Percentiles rank a stretch among this genome's conserved stretches.
Evolutionary conservation across 129 eudicot species (phyloP).

Genomic region (Centella asiatica): DNA sequence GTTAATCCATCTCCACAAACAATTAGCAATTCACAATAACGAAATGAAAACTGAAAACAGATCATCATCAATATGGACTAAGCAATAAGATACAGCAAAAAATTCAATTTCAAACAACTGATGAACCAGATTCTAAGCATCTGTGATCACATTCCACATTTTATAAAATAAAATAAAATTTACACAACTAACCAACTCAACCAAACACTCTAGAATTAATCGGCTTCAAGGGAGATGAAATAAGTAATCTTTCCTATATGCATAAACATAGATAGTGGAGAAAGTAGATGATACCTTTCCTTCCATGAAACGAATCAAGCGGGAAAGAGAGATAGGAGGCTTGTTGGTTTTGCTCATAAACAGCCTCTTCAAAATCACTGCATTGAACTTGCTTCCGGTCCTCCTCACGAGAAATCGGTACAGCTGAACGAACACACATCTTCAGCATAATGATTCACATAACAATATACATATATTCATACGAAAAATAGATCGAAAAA

Average conservation of each 20-base stretch:
- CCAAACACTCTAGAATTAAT: background rate
- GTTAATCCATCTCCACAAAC: too few relatives aligned
- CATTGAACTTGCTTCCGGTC: conserved; percentile 75
- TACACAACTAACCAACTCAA: background rate
- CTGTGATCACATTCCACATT: too few relatives aligned
- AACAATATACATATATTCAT: background rate
- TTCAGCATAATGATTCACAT: background rate
- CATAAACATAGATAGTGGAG: background rate
- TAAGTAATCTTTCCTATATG: too few relatives aligned
- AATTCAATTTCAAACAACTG: too few relatives aligned
- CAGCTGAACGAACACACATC: conserved; percentile 24
- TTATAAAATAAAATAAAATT: too few relatives aligned
- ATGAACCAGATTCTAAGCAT: too few relatives aligned
- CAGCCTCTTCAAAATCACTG: conserved; percentile 75
- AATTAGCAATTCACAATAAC: too few relatives aligned
- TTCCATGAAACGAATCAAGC: conserved; percentile 52
- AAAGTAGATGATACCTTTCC: conserved; percentile 47
- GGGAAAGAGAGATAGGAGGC: conserved; percentile 75
- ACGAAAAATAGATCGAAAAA: background rate
- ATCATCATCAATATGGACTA: too few relatives aligned
- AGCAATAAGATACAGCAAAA: too few relatives aligned
- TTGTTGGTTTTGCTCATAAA: conserved; percentile 86
- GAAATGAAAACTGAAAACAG: too few relatives aligned
- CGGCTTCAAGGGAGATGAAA: background rate
- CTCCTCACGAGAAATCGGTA: conserved; percentile 83